Conservation (phyloP, 106 monocot species). For the Platanthera zijinensis region DNA sequence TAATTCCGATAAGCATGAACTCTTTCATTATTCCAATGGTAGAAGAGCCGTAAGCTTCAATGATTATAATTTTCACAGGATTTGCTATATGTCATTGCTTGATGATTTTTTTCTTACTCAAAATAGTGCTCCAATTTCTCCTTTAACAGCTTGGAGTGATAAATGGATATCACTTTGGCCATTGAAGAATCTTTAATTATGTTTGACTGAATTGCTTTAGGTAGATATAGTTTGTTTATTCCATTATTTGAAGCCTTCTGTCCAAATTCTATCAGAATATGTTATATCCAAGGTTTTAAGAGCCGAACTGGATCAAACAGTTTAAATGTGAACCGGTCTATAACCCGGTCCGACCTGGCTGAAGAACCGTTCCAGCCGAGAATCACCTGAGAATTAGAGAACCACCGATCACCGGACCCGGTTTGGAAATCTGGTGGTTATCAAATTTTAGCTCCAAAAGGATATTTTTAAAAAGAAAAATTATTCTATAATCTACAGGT, state of each 20-base stretch:
- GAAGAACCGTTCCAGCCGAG: no score
- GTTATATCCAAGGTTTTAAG: background rate
- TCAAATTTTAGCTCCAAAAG: no score
- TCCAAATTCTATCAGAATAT: background rate
- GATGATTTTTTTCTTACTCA: background rate
- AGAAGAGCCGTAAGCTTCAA: slow-evolving; percentile 46
- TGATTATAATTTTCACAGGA: background rate
- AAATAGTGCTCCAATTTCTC: background rate
- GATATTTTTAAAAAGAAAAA: no score
- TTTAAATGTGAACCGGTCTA: no score
- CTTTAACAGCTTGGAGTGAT: background rate
- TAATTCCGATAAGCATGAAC: slow-evolving; percentile 36
- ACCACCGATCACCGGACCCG: no score
- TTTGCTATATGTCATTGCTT: background rate
- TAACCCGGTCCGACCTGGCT: no score
- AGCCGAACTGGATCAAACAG: no score
- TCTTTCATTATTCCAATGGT: slow-evolving; percentile 47
- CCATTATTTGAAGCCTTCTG: background rate
- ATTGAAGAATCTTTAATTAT: background rate
- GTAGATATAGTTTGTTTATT: background rate
- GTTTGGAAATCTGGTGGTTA: no score
- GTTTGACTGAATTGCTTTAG: background rate
- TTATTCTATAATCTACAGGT: no score
- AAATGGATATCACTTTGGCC: background rate
- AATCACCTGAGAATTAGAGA: no score